Percentiles rank a stretch among this genome's conserved stretches.
Evolutionary conservation across 2,329 filamentous ascomycete genomes (phyloP).

Genomic region (Fulvia fulva): DNA sequence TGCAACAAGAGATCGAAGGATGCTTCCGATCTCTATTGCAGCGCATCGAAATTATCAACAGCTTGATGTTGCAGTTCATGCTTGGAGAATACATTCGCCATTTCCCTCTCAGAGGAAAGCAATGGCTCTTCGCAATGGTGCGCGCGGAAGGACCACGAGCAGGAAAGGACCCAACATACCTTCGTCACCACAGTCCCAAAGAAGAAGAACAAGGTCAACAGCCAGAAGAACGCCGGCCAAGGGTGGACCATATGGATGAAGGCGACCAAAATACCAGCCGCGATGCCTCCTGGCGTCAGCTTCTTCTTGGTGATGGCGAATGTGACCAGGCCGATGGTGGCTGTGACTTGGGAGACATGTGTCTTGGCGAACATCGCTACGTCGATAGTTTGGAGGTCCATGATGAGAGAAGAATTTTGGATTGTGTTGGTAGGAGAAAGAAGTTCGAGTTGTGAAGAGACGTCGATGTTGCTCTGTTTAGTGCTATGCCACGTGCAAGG

Average conservation of each 20-base stretch:
- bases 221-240: slow-evolving; percentile 83
- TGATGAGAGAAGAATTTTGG: neutral
- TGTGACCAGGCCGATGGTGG: slow-evolving; percentile 42
- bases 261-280: slow-evolving; percentile 69
- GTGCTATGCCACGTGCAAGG: too few species aligned
- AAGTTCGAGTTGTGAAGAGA: too few species aligned
- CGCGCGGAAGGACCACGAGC: too few species aligned
- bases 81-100: too few species aligned
- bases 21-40: too few species aligned
- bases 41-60: too few species aligned
- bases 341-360: slow-evolving; percentile 29
- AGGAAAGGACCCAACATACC: too few species aligned
- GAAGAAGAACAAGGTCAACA: slow-evolving; percentile 81
- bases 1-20: neutral
- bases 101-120: too few species aligned
- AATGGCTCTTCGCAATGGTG: too few species aligned
- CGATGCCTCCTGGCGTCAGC: slow-evolving; percentile 71
- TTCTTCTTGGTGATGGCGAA: slow-evolving; percentile 45
- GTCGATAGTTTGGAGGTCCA: slow-evolving; percentile 19
- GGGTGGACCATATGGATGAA: slow-evolving; percentile 83
- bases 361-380: slow-evolving; percentile 20
- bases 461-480: too few species aligned
- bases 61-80: too few species aligned
- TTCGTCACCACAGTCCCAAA: slow-evolving; percentile 80
- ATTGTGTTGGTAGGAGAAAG: too few species aligned